Evolutionary conservation across 768 basidiomycete genomes (phyloP), one percentile per base, ranked within the genome.

Genomic region (Pholiota microspora): DNA sequence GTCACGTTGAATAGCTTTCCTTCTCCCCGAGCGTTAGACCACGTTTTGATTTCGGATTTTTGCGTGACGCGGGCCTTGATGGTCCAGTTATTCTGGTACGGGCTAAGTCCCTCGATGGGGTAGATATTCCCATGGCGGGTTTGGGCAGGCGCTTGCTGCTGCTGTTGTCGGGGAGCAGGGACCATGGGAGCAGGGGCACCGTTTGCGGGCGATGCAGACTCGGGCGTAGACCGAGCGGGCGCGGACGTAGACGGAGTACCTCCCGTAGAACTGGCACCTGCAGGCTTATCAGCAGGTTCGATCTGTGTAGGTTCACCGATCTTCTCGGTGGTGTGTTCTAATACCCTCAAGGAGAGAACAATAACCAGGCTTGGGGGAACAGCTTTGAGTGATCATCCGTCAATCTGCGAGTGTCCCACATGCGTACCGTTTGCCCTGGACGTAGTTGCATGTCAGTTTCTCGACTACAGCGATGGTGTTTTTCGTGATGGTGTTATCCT

Each of bases 61-160:
- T 89, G 83, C 10, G 85, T 89, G 46, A 98, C 92, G 36, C 92
- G 88, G 25, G 92, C 96, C 68, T 94, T 94, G 77, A 98, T 96
- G 8, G 92, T 94, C 97, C 97, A 99, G 70, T 92, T 92, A 74
- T 96, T 98, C 71, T 97, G 94, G 64, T 98, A 98, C 7, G 96
- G 96, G 65, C 90, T 94, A 42, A 98, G 81, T 4, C 86, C 89
- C 67, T 97, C 96, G 59, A 99, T 98, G 2, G 95, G 96, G 69
- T 86, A 79, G 15, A 77, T 71, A 21, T 72, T 70, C 47, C 64
- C 69, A 38, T 56, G 59, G 29, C 71, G 73, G n/a, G 65, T 66
- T 56, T 61, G 48, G 24, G 68, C 45, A 10, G 64, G 45, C 16
- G 63, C 59, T 31, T 64, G 62, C 31, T 58, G 64, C 16, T 55